Percentiles rank a stretch among this genome's conserved stretches.
These are phyloP conservation scores for Bretschneidera sinensis DNA, from an alignment of 345 rosid species.

Conservation along the genomic window DNA sequence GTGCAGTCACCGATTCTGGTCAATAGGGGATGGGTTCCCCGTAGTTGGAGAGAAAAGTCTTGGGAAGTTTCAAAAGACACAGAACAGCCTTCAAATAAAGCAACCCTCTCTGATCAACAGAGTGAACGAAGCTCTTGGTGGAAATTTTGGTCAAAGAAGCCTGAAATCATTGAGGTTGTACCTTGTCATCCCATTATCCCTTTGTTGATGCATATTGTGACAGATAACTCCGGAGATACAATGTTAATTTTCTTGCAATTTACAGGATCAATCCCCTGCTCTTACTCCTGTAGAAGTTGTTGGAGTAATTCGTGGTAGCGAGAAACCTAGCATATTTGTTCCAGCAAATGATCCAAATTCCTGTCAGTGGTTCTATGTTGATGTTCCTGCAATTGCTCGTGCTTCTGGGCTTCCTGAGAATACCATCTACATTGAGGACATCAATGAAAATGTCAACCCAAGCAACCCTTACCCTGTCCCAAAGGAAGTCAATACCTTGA, in stretches of 20 bases:
- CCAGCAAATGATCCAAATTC: slow-evolving; percentile 79
- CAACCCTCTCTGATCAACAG: slow-evolving; percentile 27
- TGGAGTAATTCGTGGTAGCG: slow-evolving; percentile 86
- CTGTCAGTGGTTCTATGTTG: slow-evolving; percentile 85
- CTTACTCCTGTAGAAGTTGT: slow-evolving; percentile 54
- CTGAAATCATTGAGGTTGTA: slow-evolving; percentile 45
- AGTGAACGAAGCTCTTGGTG: slow-evolving; percentile 49
- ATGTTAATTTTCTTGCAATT: slow-evolving; percentile 18
- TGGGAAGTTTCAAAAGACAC: slow-evolving; percentile 28
- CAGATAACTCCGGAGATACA: slow-evolving; percentile 6
- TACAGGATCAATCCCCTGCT: slow-evolving; percentile 38
- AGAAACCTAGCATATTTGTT: slow-evolving; percentile 90
- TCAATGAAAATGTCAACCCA: slow-evolving; percentile 57
- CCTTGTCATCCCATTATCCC: slow-evolving; percentile 10
- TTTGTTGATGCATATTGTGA: slow-evolving; percentile 11
- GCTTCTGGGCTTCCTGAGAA: slow-evolving; percentile 64
- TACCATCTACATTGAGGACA: slow-evolving; percentile 70
- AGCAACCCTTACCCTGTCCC: slow-evolving; percentile 89
- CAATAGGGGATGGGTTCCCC: slow-evolving; percentile 98
- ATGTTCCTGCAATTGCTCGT: slow-evolving; percentile 68
- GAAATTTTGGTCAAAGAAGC: slow-evolving; percentile 65
- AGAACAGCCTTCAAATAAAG: slow-evolving; percentile 26
- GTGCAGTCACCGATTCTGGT: slow-evolving; percentile 75
- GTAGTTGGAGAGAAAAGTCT: slow-evolving; percentile 80
- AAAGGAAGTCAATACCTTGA: slow-evolving; percentile 73